Percentiles rank a stretch among this genome's conserved stretches.
These are phyloP conservation scores for Adansonia madagascariensis DNA, from an alignment of 441 rosid genomes.

Conservation along the genomic window DNA sequence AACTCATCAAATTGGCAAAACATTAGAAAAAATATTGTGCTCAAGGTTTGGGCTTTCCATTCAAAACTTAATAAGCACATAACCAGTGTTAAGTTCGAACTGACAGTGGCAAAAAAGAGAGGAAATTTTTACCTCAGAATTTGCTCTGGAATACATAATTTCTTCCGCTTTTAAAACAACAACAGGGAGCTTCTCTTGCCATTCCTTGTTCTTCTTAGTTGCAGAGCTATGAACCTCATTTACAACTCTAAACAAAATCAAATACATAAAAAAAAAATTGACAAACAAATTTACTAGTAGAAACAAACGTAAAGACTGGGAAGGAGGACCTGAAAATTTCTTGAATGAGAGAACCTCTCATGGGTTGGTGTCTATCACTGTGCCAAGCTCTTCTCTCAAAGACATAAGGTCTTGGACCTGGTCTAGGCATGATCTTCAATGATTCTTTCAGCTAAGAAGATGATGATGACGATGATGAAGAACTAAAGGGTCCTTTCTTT, in stretches of 20 bases:
- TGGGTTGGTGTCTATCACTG: slow-evolving; percentile 66
- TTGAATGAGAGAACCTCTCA: slow-evolving; percentile 61
- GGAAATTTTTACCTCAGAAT: slow-evolving; percentile 51
- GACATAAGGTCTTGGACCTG: slow-evolving; percentile 68
- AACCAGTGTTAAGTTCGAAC: not conserved
- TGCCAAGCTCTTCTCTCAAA: slow-evolving; percentile 69
- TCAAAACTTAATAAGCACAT: not conserved
- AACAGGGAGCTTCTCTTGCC: slow-evolving; percentile 69
- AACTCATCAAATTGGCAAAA: slow-evolving; percentile 9
- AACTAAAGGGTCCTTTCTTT: slow-evolving; percentile 6
- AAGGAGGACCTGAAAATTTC: slow-evolving; percentile 55
- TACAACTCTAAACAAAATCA: slow-evolving; percentile 44
- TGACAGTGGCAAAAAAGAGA: not conserved
- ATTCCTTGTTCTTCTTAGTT: slow-evolving; percentile 68
- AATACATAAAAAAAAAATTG: not conserved
- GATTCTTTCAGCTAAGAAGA: not conserved
- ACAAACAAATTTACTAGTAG: slow-evolving; percentile 10
- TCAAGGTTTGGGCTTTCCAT: slow-evolving; percentile 8
- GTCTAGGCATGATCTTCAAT: slow-evolving; percentile 52
- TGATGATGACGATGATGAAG: not conserved
- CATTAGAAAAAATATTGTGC: not conserved
- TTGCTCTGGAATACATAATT: slow-evolving; percentile 71
- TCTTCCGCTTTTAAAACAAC: slow-evolving; percentile 67
- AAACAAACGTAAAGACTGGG: slow-evolving; percentile 13
- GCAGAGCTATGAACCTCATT: slow-evolving; percentile 48